Evolutionary conservation across 2,329 filamentous ascomycete genomes (phyloP), one percentile per base, ranked within the genome.

Genomic region (Bisporella sp.): DNA sequence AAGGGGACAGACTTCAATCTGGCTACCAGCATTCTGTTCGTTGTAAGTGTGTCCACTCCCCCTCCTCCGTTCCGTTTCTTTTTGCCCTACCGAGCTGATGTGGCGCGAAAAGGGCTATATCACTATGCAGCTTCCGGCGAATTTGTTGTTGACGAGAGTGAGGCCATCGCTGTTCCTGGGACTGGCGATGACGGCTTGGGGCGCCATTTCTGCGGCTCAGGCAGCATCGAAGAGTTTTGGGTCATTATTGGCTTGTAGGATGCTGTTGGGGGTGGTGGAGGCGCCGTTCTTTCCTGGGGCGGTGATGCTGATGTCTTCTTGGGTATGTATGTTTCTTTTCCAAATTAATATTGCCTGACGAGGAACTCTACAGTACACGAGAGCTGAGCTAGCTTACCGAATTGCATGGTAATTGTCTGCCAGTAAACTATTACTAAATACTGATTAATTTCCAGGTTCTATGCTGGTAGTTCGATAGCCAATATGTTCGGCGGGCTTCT

Each of bases 1-100:
- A 66, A 60, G 5, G 76, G 76, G 6, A 80, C 75, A 2, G 75
- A 82, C 45, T 81, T 77, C 59, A 80, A 81, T 55, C 63, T 79
- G 1, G 73, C 73, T 8, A 77, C 74, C 4, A 74, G 72, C 53
- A 76, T 79, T 56, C 66, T 79, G 31, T 81, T 80, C 53, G 76
- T 81, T 1, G 74, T 70, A 64, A 46, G 61, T 54, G n/a, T n/a
- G 8, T 37, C n/a, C 35, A 37, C 35, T 21, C 21, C 21, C 21
- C 21, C 21, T 21, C 21, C 21, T 21, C 21, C 21, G 2, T 21
- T 21, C 21, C 21, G 21, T 21, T 21, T 21, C 21, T 21, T 3
- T 21, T 3, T 21, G 3, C 21, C 21, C 21, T 21, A 21, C 3
- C 21, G 21, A 21, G 21, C 21, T 21, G 21, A 21, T 21, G 21